Conservation (phyloP, 106 monocot species). For the Agapanthus africanus region DNA sequence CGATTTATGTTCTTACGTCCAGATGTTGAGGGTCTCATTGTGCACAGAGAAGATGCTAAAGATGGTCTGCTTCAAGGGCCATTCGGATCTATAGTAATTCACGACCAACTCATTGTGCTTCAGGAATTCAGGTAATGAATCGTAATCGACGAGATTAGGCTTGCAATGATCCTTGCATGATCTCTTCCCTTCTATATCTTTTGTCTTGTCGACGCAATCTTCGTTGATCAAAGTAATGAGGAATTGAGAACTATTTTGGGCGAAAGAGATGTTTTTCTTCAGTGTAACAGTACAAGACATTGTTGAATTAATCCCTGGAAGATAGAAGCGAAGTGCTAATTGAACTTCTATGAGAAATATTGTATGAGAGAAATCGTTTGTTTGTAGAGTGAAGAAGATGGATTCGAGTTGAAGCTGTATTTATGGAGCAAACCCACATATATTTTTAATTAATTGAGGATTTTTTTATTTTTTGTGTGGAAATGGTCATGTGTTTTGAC, state of each 20-base stretch:
- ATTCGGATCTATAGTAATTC: slow-evolving; percentile 56
- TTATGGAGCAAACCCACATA: too few relatives aligned
- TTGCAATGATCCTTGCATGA: background rate
- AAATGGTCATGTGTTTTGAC: too few relatives aligned
- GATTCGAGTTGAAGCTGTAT: too few relatives aligned
- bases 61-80: slow-evolving; percentile 63
- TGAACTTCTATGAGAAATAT: too few relatives aligned
- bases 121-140: slow-evolving; percentile 49
- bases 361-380: too few relatives aligned
- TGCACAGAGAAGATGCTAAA: slow-evolving; percentile 72
- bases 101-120: slow-evolving; percentile 77
- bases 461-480: too few relatives aligned
- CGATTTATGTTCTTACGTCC: slow-evolving; percentile 47
- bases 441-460: too few relatives aligned
- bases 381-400: too few relatives aligned
- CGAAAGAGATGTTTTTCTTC: background rate
- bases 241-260: background rate
- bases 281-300: background rate
- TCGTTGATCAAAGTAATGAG: background rate
- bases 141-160: slow-evolving; percentile 45
- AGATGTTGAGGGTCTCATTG: slow-evolving; percentile 80
- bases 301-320: background rate
- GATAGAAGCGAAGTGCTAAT: too few relatives aligned
- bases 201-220: background rate
- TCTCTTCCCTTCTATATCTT: background rate